Percentiles rank a stretch among this genome's conserved stretches.
Conservation (phyloP, 164 flowering plant genomes). For the Dillenia turbinata region DNA sequence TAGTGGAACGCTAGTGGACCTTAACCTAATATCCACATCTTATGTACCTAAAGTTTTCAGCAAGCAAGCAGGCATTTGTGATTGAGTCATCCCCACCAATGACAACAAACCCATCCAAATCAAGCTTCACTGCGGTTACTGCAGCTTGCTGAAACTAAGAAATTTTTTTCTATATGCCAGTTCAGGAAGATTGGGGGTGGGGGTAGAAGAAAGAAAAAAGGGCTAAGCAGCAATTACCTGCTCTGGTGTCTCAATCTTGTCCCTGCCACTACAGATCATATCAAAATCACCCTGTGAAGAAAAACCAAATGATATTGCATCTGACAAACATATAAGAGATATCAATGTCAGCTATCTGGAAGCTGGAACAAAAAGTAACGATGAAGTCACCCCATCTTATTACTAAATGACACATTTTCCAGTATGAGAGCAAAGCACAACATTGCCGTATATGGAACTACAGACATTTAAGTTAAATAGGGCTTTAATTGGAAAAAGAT, state of each 20-base stretch:
- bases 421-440: too few relatives aligned
- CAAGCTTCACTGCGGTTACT: constrained; percentile 84
- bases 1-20: too few relatives aligned
- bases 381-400: too few relatives aligned
- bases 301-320: not conserved
- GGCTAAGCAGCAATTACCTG: constrained; percentile 43
- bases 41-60: constrained; percentile 82
- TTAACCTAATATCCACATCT: too few relatives aligned
- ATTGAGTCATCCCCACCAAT: constrained; percentile 99
- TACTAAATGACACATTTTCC: too few relatives aligned
- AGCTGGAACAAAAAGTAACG: too few relatives aligned
- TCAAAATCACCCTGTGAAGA: constrained; percentile 91
- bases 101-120: constrained; percentile 91
- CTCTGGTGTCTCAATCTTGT: constrained; percentile 98
- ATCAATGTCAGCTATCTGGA: too few relatives aligned
- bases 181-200: too few relatives aligned
- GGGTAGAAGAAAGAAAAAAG: not conserved
- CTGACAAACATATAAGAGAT: too few relatives aligned
- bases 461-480: too few relatives aligned
- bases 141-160: constrained; percentile 88
- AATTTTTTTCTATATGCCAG: constrained; percentile 1
- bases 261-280: constrained; percentile 98
- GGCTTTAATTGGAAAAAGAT: too few relatives aligned
- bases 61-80: constrained; percentile 98
- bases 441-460: too few relatives aligned